phyloP scores from a whole-genome alignment of 345 rosid genomes.

The Populus ilicifolia region DNA sequence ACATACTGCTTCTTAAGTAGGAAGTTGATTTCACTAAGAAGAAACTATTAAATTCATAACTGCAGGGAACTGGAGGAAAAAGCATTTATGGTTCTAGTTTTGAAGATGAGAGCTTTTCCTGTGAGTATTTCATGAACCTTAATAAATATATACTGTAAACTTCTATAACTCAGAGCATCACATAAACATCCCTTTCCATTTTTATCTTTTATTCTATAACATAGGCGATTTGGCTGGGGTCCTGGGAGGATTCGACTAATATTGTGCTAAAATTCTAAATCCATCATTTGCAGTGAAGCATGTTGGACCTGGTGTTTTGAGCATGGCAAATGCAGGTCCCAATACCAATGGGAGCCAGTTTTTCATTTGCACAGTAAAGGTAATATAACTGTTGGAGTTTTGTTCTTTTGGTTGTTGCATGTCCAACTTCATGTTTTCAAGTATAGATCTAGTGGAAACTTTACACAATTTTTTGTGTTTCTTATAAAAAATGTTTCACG shows the following conservation, averaged over 20 bases:
- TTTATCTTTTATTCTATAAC: neutral
- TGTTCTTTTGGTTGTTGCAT: conserved; percentile 4
- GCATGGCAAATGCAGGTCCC: conserved; percentile 98
- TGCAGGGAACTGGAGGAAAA: conserved; percentile 88
- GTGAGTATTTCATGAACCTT: conserved; percentile 40
- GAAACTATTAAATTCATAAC: conserved; percentile 7
- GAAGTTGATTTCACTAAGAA: conserved; percentile 5
- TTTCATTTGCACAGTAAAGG: conserved; percentile 87
- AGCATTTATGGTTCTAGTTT: conserved; percentile 80
- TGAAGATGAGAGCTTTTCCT: conserved; percentile 70
- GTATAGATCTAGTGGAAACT: neutral
- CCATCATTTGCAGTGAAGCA: conserved; percentile 64
- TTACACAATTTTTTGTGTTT: neutral
- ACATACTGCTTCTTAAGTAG: neutral
- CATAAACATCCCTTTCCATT: neutral
- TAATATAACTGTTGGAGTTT: conserved; percentile 21
- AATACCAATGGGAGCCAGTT: conserved; percentile 93
- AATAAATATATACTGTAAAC: neutral
- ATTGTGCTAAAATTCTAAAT: conserved; percentile 4
- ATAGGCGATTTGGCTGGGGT: neutral
- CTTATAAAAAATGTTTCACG: neutral
- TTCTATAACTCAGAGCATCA: neutral
- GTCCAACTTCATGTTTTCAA: neutral
- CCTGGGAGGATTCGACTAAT: neutral
- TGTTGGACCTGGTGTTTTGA: conserved; percentile 77